Evolutionary conservation across 2,329 filamentous ascomycete genomes (phyloP).

Genomic region (Penicillium brasilianum): DNA sequence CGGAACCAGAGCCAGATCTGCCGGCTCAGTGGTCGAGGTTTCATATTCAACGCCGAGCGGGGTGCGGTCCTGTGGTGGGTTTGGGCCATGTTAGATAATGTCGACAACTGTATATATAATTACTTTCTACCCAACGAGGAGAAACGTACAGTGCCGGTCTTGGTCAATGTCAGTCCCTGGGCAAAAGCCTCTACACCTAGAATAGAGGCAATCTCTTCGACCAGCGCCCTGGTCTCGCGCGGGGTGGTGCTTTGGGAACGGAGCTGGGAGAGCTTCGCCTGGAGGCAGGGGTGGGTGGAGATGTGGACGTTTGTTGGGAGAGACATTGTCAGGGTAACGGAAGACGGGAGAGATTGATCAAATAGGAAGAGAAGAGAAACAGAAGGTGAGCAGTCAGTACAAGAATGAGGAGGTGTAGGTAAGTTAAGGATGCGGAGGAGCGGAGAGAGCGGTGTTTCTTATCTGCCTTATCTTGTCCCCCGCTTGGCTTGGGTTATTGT

Average conservation of each 20-base stretch:
- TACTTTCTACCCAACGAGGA: neutral
- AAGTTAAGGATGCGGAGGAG: neutral
- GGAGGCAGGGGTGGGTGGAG: conserved; percentile 82
- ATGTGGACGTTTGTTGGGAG: conserved; percentile 69
- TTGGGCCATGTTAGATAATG: neutral
- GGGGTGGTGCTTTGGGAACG: conserved; percentile 73
- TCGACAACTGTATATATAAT: neutral
- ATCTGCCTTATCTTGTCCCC: neutral
- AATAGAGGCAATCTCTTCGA: conserved; percentile 85
- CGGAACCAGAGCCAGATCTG: conserved; percentile 78
- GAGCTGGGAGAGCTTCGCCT: conserved; percentile 87
- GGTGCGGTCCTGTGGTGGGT: conserved; percentile 67
- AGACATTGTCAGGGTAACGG: conserved; percentile 30
- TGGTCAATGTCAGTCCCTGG: conserved; percentile 60
- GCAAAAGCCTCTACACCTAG: conserved; percentile 81
- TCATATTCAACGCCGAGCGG: conserved; percentile 79
- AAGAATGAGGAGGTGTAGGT: neutral
- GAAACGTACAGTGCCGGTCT: conserved; percentile 66
- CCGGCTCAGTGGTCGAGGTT: conserved; percentile 66
- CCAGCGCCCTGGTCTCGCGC: conserved; percentile 77
- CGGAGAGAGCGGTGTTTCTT: neutral
- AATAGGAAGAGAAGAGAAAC: neutral
- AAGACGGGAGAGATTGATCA: neutral
- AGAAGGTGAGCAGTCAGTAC: neutral
- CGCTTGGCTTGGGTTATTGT: neutral